These are phyloP conservation scores for Zygosaccharomyces bailii DNA, from an alignment of 805 yeast genomes.

Conservation along the genomic window DNA sequence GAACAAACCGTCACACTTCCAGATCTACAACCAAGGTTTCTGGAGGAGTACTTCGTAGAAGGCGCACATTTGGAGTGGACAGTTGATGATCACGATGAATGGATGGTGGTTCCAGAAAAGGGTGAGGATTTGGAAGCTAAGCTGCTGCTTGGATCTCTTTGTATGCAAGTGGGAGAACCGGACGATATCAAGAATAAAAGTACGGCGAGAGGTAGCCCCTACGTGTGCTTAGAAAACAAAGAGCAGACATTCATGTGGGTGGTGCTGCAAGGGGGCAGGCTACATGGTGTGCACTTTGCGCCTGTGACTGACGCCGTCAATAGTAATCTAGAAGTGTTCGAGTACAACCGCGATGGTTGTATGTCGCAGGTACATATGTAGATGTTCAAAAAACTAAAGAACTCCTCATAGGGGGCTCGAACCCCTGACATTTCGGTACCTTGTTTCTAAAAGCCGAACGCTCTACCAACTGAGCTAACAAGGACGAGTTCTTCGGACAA, in stretches of 20 bases:
- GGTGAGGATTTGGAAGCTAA: conserved; percentile 4
- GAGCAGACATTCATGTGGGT: conserved; percentile 9
- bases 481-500: conserved; percentile 44
- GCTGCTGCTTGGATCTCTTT: conserved; percentile 6
- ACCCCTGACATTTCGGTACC: conserved; percentile 49
- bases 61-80: conserved; percentile 23
- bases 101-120: conserved; percentile 29
- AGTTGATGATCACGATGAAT: conserved; percentile 14
- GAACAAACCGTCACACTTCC: conserved; percentile 19
- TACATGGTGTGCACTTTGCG: conserved; percentile 4
- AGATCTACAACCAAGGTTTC: conserved; percentile 23
- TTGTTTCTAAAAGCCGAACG: conserved; percentile 58
- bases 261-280: conserved; percentile 1
- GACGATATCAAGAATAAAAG: neutral
- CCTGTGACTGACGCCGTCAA: neutral
- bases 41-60: conserved; percentile 16
- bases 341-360: neutral
- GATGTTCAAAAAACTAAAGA: conserved; percentile 24
- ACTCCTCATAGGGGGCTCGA: conserved; percentile 52
- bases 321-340: neutral
- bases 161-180: conserved; percentile 2
- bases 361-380: neutral
- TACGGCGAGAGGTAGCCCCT: neutral
- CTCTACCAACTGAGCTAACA: conserved; percentile 68
- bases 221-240: conserved; percentile 1